phyloP scores from a whole-genome alignment of 257 asterid species.

The Lavandula angustifolia region DNA sequence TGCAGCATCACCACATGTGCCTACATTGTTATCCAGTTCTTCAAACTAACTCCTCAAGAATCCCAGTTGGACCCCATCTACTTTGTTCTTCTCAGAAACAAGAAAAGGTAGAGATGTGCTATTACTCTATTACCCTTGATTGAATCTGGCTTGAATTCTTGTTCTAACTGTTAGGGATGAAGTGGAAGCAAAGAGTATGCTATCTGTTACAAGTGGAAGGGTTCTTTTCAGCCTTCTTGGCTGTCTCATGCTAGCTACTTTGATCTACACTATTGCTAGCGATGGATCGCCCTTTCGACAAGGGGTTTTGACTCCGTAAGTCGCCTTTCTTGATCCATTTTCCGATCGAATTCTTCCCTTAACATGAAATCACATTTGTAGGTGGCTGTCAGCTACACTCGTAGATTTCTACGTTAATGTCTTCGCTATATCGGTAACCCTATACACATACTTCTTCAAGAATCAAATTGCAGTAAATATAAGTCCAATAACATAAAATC shows the following conservation, averaged over 20 bases:
- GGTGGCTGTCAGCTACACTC: slow-evolving; percentile 80
- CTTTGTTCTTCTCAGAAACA: slow-evolving; percentile 59
- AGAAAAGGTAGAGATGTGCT: slow-evolving; percentile 40
- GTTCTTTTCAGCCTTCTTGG: slow-evolving; percentile 62
- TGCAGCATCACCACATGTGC: slow-evolving; percentile 80
- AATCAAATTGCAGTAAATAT: neutral
- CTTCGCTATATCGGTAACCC: slow-evolving; percentile 64
- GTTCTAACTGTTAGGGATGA: slow-evolving; percentile 42
- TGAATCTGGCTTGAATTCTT: neutral
- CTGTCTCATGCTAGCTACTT: slow-evolving; percentile 68
- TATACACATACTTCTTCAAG: slow-evolving; percentile 17
- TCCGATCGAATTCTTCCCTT: too few relatives aligned
- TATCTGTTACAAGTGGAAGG: slow-evolving; percentile 56
- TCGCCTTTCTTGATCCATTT: slow-evolving; percentile 6
- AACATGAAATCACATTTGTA: slow-evolving; percentile 31
- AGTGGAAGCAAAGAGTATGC: slow-evolving; percentile 45
- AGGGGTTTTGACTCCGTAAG: slow-evolving; percentile 74
- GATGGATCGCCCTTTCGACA: slow-evolving; percentile 83
- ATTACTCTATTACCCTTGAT: too few relatives aligned
- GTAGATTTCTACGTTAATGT: slow-evolving; percentile 66
- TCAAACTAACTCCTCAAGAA: slow-evolving; percentile 66
- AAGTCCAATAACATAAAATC: neutral
- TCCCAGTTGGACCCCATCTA: slow-evolving; percentile 70
- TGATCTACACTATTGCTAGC: slow-evolving; percentile 57
- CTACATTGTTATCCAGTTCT: slow-evolving; percentile 66